Percentiles rank a stretch among this genome's conserved stretches.
Evolutionary conservation across 139 green algal species (phyloP).

Genomic region (Pseudopediastrum boryanum): DNA sequence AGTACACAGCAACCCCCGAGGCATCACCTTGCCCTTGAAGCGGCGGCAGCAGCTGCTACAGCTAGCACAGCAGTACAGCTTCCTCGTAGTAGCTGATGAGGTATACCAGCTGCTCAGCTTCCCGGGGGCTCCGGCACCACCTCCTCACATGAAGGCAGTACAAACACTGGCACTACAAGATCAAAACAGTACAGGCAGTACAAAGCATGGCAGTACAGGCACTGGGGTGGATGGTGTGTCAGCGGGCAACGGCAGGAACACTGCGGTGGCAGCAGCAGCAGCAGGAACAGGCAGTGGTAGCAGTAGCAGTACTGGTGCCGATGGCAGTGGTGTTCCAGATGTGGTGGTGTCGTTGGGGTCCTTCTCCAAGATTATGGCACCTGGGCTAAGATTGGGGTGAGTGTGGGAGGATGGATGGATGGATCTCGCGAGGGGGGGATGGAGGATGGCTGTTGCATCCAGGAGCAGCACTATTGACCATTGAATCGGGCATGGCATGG

Average conservation of each 20-base stretch:
- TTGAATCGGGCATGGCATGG: no score
- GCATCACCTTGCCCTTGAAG: slow-evolving; percentile 11
- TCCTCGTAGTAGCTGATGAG: slow-evolving; percentile 55
- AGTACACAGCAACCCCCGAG: slow-evolving; percentile 53
- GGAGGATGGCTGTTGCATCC: no score
- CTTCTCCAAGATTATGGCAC: slow-evolving; percentile 53
- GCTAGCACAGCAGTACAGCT: slow-evolving; percentile 43
- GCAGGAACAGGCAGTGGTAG: neutral
- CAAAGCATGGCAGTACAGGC: neutral
- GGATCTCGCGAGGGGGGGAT: no score
- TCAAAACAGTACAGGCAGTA: neutral
- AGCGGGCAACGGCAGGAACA: neutral
- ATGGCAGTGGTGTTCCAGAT: neutral
- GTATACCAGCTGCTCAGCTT: slow-evolving; percentile 50
- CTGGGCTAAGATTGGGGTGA: slow-evolving; percentile 47
- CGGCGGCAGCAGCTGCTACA: slow-evolving; percentile 38
- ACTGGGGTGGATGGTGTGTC: neutral
- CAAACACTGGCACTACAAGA: neutral
- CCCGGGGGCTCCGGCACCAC: slow-evolving; percentile 13
- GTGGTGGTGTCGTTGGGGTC: slow-evolving; percentile 45
- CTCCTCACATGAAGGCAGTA: slow-evolving; percentile 29
- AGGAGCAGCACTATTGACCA: no score
- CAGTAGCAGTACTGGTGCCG: neutral
- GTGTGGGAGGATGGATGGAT: no score
- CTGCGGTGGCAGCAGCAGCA: neutral